Conservation (phyloP, 2,329 filamentous ascomycete species). For the Pseudogymnoascus sp. region DNA sequence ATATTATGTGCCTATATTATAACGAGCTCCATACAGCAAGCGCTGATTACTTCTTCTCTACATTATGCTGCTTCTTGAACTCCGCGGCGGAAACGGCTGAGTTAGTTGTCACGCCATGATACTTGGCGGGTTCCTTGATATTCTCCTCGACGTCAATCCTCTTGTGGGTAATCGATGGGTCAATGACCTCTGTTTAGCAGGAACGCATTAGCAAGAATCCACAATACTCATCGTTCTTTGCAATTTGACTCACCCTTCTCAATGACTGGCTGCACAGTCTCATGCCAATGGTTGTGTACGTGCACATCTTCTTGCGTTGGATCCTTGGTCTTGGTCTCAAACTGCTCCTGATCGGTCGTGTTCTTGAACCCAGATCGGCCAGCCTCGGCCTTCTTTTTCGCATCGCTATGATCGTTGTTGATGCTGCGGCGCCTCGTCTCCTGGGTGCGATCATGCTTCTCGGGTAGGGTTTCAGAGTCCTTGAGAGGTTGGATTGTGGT, state of each 20-base stretch:
- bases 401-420: background rate
- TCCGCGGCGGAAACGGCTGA: background rate
- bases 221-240: background rate
- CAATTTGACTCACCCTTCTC: slow-evolving; percentile 12
- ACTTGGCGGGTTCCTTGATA: slow-evolving; percentile 1
- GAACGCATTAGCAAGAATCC: slow-evolving; percentile 3
- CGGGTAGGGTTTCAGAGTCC: background rate
- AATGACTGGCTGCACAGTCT: slow-evolving; percentile 7
- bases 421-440: slow-evolving; percentile 3
- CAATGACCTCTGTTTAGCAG: background rate
- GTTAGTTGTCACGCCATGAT: background rate
- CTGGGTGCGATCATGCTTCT: background rate
- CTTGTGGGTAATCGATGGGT: background rate
- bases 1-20: too few relatives aligned
- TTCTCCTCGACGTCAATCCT: background rate
- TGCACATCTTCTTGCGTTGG: background rate
- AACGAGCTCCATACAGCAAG: background rate
- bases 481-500: slow-evolving; percentile 2
- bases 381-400: slow-evolving; percentile 1
- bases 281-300: slow-evolving; percentile 2
- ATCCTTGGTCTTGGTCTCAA: slow-evolving; percentile 11
- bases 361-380: background rate
- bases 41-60: background rate
- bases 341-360: slow-evolving; percentile 10
- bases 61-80: background rate